Conservation (phyloP, 352 stramenopile species). For the Phytopythium vexans region DNA sequence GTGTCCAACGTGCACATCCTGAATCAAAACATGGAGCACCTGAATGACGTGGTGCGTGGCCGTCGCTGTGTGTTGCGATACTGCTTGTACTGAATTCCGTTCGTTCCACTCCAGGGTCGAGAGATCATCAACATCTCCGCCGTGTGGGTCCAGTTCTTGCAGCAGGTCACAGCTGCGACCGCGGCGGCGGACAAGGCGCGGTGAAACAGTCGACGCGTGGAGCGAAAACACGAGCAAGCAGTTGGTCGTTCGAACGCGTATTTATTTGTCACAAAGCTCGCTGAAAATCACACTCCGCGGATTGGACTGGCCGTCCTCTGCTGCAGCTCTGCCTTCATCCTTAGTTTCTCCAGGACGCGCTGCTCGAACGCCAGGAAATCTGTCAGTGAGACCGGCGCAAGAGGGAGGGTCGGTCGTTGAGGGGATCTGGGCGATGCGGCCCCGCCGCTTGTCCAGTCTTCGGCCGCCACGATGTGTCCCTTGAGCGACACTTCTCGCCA, state of each 20-base stretch:
- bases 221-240: too few relatives aligned
- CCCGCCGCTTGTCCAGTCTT: constrained; percentile 26
- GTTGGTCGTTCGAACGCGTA: not conserved
- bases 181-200: constrained; percentile 26
- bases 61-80: not conserved
- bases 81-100: not conserved
- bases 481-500: constrained; percentile 75
- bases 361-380: constrained; percentile 58
- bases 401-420: constrained; percentile 25
- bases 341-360: constrained; percentile 46
- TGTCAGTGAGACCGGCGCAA: constrained; percentile 42
- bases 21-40: constrained; percentile 76
- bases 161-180: constrained; percentile 41
- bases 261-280: constrained; percentile 8
- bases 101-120: constrained; percentile 37
- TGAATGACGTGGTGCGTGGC: constrained; percentile 70
- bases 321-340: constrained; percentile 33
- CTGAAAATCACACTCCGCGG: constrained; percentile 13
- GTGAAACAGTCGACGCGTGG: constrained; percentile 2
- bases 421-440: constrained; percentile 3
- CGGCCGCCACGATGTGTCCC: constrained; percentile 66
- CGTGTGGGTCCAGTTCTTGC: constrained; percentile 68
- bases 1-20: constrained; percentile 82
- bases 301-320: constrained; percentile 14
- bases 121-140: constrained; percentile 72